Evolutionary conservation across 305 asterid genomes (phyloP).

Genomic region (Rubia peregrina): DNA sequence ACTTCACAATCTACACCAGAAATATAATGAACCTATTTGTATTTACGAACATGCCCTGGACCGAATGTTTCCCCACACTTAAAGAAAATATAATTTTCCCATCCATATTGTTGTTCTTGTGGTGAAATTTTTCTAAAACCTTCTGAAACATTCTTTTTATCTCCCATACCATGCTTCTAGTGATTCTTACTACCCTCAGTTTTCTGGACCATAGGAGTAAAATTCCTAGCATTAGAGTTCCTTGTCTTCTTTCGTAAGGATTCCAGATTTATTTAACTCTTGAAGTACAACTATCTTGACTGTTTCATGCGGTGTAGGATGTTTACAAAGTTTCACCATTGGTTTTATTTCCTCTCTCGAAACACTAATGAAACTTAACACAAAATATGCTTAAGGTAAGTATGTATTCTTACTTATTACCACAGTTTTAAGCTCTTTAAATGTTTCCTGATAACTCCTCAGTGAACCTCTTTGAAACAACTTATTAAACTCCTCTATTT

Average conservation of each 20-base stretch:
- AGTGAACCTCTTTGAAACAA: not conserved
- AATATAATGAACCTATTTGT: not conserved
- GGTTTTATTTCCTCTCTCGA: not conserved
- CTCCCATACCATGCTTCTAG: not conserved
- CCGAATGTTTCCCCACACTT: not conserved
- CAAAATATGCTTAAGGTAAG: not conserved
- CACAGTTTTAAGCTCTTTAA: not conserved
- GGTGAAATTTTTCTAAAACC: not conserved
- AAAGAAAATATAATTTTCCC: not conserved
- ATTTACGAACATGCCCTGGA: not conserved
- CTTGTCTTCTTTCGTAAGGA: not conserved
- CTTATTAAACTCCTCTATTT: no score
- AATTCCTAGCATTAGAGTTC: not conserved
- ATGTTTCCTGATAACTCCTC: not conserved
- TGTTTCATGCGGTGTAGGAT: rapidly evolving
- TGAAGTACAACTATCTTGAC: not conserved
- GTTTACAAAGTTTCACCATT: not conserved
- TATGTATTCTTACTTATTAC: not conserved
- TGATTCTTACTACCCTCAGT: not conserved
- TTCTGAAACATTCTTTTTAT: not conserved
- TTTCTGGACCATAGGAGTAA: not conserved
- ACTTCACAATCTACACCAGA: not conserved
- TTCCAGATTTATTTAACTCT: not conserved
- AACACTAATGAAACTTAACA: not conserved
- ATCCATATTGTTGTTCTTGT: not conserved